Base-by-base conservation (phyloP, 495 filamentous ascomycete genomes). In the Friedmanniomyces simplex region DNA sequence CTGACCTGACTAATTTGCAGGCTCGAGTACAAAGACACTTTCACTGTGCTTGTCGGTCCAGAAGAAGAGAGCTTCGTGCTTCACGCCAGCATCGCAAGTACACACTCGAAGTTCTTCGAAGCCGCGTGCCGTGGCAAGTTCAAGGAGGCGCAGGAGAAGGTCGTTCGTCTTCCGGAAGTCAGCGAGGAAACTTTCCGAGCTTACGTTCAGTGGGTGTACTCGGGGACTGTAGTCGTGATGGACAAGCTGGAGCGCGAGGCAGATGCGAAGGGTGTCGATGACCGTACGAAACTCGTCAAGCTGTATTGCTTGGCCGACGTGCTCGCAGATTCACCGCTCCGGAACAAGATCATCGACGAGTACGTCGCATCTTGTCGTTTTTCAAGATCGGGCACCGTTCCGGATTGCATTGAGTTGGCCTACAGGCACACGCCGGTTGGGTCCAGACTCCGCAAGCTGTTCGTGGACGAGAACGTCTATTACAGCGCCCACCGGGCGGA, bases 121-220 rank as follows among this genome's bases (percentile, higher is more conserved):
- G 49, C 54, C 16, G 58, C 58, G 1, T 16, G 45, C n/a, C 36
- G n/a, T 2, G 24, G 30, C 6, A 18, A 50, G 1, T 55, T 36
- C 25, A 50, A 39, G 21, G 59, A 59, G 36, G 42, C 10, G 1
- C 10, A 42, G 39, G 51, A 50, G 6, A 36, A 52, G 11, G 20
- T 13, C 0, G 34, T 65, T 28, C 10, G 28, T 2, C 55, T 65
- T 0, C 50, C 49, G 11, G 50, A 59, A 7, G 55, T 42, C 26
- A 46, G 50, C 13, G 11, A 16, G 5, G 50, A 54, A 10, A 49
- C 30, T 5, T 58, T 62, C 30, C 41, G 52, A 20, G 14, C 32
- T 4, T 65, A 65, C 36, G 2, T 53, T 7, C 54, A 65, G 30
- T 65, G 54, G 54, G 14, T 59, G 0, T 65, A 59, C 55, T 45